A percentile compares a stretch with the other conserved stretches of the same genome.
Conservation (phyloP, 1,139 yeast genomes). For the Taiozyma onychis region DNA sequence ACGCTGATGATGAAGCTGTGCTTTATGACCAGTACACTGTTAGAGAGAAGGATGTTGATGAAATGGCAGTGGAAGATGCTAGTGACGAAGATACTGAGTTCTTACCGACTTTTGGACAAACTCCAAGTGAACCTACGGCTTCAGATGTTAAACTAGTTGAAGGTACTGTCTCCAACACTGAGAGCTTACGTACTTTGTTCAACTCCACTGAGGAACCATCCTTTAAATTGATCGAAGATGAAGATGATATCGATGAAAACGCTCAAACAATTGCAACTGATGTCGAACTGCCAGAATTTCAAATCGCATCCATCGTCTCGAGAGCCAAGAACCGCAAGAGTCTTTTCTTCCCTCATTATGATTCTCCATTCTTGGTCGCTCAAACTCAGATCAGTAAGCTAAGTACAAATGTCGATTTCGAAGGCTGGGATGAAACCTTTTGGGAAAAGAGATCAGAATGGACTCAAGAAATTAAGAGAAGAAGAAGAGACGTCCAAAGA, state of each 20-base stretch:
- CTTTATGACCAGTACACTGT: background rate
- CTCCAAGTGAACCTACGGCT: conserved; percentile 5
- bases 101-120: conserved; percentile 45
- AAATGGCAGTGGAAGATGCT: conserved; percentile 14
- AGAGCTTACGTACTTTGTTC: conserved; percentile 58
- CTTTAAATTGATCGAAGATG: conserved; percentile 30
- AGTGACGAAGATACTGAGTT: conserved; percentile 38
- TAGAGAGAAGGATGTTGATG: conserved; percentile 14
- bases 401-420: conserved; percentile 33
- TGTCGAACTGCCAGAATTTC: conserved; percentile 11
- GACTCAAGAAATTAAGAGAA: conserved; percentile 67
- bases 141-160: conserved; percentile 8
- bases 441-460: conserved; percentile 80
- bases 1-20: conserved; percentile 28
- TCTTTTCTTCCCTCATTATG: conserved; percentile 74
- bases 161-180: conserved; percentile 41
- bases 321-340: conserved; percentile 35
- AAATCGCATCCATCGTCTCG: conserved; percentile 13
- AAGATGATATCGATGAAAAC: conserved; percentile 32
- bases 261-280: conserved; percentile 17
- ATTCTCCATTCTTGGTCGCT: conserved; percentile 80
- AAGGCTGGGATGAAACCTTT: conserved; percentile 69
- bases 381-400: conserved; percentile 74
- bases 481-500: conserved; percentile 68
- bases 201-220: conserved; percentile 39